phyloP scores from a whole-genome alignment of 2,329 filamentous ascomycete genomes.

The Alternaria panax region DNA sequence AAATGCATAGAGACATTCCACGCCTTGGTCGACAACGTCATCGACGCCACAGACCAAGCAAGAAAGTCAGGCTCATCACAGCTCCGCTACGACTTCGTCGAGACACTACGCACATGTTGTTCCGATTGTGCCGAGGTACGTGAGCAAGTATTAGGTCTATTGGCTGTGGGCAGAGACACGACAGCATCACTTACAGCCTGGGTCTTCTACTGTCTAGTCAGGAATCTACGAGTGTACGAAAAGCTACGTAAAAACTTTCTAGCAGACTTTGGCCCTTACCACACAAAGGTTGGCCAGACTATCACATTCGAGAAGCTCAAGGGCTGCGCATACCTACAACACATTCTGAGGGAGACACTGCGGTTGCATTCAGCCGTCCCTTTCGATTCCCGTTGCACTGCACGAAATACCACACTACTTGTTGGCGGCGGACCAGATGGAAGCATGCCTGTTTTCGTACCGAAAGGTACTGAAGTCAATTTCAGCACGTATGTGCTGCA shows the following conservation, averaged over 20 bases:
- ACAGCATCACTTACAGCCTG: constrained; percentile 53
- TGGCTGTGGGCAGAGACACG: constrained; percentile 63
- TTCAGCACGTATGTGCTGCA: constrained; percentile 29
- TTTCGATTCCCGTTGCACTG: constrained; percentile 29
- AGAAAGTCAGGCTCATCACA: not conserved
- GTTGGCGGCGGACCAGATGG: constrained; percentile 37
- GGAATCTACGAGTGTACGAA: constrained; percentile 45
- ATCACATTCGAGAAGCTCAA: constrained; percentile 19
- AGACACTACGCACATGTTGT: constrained; percentile 6
- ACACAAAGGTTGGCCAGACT: constrained; percentile 13
- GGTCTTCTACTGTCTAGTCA: constrained; percentile 44
- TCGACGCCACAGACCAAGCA: constrained; percentile 8
- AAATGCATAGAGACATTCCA: constrained; percentile 7
- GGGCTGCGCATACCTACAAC: constrained; percentile 25
- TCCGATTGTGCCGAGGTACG: constrained; percentile 7
- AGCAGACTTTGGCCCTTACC: constrained; percentile 45
- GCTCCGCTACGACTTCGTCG: constrained; percentile 11
- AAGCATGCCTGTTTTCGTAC: constrained; percentile 32
- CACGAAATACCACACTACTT: constrained; percentile 37
- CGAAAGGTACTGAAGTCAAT: constrained; percentile 16
- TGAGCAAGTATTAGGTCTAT: constrained; percentile 58
- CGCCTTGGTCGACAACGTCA: constrained; percentile 6
- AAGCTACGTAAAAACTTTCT: constrained; percentile 47
- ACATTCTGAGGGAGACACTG: constrained; percentile 32
- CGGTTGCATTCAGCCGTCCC: constrained; percentile 35